Base-by-base conservation (phyloP, 305 asterid genomes). In the Fraxinus floribunda region DNA sequence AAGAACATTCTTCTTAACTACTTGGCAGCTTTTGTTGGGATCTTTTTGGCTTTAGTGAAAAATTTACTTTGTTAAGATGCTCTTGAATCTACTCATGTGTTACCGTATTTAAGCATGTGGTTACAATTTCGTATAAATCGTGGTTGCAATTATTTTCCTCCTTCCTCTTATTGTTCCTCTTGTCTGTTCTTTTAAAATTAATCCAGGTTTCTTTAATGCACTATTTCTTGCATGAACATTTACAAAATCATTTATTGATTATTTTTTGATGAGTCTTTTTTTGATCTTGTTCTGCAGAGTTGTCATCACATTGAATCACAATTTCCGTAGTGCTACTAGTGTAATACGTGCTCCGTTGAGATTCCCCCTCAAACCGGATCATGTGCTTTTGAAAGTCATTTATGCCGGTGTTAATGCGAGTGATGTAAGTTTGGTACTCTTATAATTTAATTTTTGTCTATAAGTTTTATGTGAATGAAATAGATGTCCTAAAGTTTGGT, bases 331-430 rank as follows among this genome's bases (percentile, higher is more conserved):
- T 82, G 98, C 98, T 18, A 93, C 98, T 29, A 88, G 89, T 79
- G 93, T 93, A 71, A 90, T 92, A 82, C 94, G 85, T 62, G 78
- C 85, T 1, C 85, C 93, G 82, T 85, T 93, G 90, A 89, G 86
- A 82, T 85, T 93, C 78, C 98, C 98, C 1, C 88, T 96, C 80
- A 90, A 91, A 92, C 88, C 97, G 55, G 92, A 92, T 86, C 86
- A 91, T 62, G 99, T 96, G 76, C 95, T 96, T 87, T 55, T 96
- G 90, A 96, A 96, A 85, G 84, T 94, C 88, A 88, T 96, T 80
- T 94, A 96, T 88, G 99, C 98, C 68, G 99, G 99, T 85, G 99
- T 96, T 72, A 94, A 96, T 87, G 99, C 99, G 76, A 96, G 98
- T 89, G 99, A 96, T 88, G 99, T 94, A 89, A 93, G 98, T 89